Evolutionary conservation across 2,329 filamentous ascomycete species (phyloP).

Genomic region (Lasiodiplodia gonubiensis): DNA sequence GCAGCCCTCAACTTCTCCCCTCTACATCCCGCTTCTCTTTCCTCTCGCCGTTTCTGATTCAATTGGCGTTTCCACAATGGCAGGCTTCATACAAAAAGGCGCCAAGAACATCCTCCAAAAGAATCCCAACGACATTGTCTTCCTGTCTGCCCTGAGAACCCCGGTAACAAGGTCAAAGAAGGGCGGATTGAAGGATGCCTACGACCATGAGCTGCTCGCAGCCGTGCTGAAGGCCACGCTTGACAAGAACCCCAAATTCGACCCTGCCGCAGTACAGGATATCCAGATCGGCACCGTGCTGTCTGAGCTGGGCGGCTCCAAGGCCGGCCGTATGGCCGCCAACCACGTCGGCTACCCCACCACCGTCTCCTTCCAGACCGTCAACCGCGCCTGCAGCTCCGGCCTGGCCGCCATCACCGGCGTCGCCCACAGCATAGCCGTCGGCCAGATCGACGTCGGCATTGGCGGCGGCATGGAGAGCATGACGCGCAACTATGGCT

Average conservation of each 20-base stretch:
- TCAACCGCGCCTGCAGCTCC: conserved; percentile 85
- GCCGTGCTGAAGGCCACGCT: conserved; percentile 71
- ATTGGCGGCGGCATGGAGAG: conserved; percentile 93
- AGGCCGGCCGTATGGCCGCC: conserved; percentile 89
- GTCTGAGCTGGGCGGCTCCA: conserved; percentile 86
- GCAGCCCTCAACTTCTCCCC: neutral
- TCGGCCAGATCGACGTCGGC: conserved; percentile 73
- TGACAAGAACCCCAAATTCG: conserved; percentile 72
- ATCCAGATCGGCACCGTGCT: conserved; percentile 88
- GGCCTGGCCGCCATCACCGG: conserved; percentile 77
- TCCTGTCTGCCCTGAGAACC: conserved; percentile 89
- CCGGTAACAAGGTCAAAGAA: conserved; percentile 84
- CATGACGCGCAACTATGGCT: conserved; percentile 92
- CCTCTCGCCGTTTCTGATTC: neutral
- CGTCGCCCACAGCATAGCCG: conserved; percentile 76
- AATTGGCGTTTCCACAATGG: conserved; percentile 41
- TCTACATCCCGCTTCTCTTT: neutral
- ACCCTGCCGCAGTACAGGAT: conserved; percentile 74
- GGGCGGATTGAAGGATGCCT: conserved; percentile 83
- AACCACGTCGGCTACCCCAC: conserved; percentile 80
- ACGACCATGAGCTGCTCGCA: conserved; percentile 86
- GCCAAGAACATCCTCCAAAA: conserved; percentile 79
- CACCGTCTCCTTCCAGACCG: conserved; percentile 78
- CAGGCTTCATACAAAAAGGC: conserved; percentile 61
- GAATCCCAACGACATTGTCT: conserved; percentile 79